Evolutionary conservation across 345 rosid species (phyloP), one percentile per base, ranked within the genome.

Genomic region (Anastatica hierochuntica): DNA sequence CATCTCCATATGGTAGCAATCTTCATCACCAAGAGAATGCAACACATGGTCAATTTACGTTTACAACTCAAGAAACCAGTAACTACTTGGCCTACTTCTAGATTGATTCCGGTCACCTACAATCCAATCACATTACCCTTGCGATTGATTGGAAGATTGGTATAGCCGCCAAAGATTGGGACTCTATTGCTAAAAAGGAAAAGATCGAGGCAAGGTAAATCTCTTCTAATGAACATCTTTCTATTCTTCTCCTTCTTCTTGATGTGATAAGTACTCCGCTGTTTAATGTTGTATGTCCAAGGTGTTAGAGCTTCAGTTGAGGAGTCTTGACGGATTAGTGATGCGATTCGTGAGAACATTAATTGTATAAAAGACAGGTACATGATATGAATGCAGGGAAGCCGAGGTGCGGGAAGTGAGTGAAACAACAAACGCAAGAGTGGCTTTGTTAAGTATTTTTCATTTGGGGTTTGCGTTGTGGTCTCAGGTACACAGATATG

Each of bases 131-230:
- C 14, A 27, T 63, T 11, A 87, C 82, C 53, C 74, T 90, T 44
- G 78, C 83, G 43, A 64, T 90, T 30, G 96, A 90, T 47, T 90
- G 96, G 98, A 88, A 71, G 77, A 81, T 51, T 30, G 98, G 98
- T 49, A 81, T 88, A 10, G 82, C 90, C 1, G 86, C 98, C 3
- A 88, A 88, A 75, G 96, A 92, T 69, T 92, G 98, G 98, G 95
- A 87, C 11, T 80, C 96, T 23, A 88, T 90, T 59, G 96, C 95
- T 4, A 88, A 59, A 67, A 88, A 84, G 56, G 95, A 92, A 65
- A 84, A 92, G 68, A 82, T 92, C 31, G 94, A 92, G 94, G 95
- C 68, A 56, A 70, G 83, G n/a, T n/a, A n/a, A n/a, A n/a, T n/a
- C n/a, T n/a, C n/a, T n/a, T n/a, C n/a, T n/a, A 48, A 31, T 13